Conservation (phyloP, 495 filamentous ascomycete species). For the Lasiosphaeris hirsuta region DNA sequence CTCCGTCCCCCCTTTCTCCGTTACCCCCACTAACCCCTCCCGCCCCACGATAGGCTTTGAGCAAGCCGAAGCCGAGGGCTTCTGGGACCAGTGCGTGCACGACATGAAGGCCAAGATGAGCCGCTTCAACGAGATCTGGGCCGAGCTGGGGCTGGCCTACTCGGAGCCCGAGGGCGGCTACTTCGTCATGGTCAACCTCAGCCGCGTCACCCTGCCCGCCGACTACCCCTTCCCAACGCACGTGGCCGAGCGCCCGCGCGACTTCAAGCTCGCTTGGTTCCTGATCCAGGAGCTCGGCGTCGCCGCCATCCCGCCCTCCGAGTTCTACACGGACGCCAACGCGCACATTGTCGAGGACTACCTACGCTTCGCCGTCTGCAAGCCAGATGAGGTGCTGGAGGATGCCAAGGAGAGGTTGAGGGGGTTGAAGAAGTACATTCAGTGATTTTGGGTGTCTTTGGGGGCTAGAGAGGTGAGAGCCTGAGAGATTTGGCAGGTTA, state of each 20-base stretch:
- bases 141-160: slow-evolving; percentile 86
- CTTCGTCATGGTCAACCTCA: slow-evolving; percentile 91
- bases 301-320: slow-evolving; percentile 91
- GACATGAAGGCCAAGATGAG: slow-evolving; percentile 92
- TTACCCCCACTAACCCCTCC: not conserved
- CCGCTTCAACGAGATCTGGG: slow-evolving; percentile 80
- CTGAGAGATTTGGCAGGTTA: no score
- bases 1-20: not conserved
- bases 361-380: slow-evolving; percentile 93
- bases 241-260: slow-evolving; percentile 77
- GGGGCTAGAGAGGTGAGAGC: no score
- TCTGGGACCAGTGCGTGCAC: slow-evolving; percentile 79
- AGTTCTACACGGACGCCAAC: slow-evolving; percentile 88
- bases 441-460: slow-evolving; percentile 4
- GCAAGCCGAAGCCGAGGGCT: slow-evolving; percentile 73
- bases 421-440: slow-evolving; percentile 77
- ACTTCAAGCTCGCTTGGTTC: slow-evolving; percentile 95
- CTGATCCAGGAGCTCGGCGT: slow-evolving; percentile 94
- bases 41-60: slow-evolving; percentile 70
- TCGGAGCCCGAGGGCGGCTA: slow-evolving; percentile 94
- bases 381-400: slow-evolving; percentile 86
- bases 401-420: slow-evolving; percentile 84
- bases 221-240: slow-evolving; percentile 86
- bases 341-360: slow-evolving; percentile 86
- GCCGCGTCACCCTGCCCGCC: slow-evolving; percentile 73